A percentile compares a stretch with the other conserved stretches of the same genome.
These are phyloP conservation scores for Entomortierella chlamydospora DNA, from an alignment of 192 early-diverging fungal genomes.

Conservation along the genomic window DNA sequence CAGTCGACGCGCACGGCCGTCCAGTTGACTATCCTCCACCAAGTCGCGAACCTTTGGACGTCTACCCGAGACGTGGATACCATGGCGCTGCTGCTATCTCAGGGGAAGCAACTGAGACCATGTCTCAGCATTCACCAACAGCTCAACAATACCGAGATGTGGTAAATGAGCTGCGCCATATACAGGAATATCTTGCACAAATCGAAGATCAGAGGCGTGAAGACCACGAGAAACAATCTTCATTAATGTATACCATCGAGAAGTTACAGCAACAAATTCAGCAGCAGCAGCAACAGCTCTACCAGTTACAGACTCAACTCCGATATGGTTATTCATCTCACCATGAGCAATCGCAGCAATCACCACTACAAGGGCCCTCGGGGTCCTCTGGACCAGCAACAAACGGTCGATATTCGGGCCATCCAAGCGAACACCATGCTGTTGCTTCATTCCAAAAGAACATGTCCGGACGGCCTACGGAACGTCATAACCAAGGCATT, in stretches of 20 bases:
- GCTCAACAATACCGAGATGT: slow-evolving; percentile 34
- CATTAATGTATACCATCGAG: slow-evolving; percentile 34
- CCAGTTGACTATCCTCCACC: not conserved
- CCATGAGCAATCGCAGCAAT: not conserved
- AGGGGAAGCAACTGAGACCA: not conserved
- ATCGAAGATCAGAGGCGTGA: slow-evolving; percentile 33
- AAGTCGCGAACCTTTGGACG: not conserved
- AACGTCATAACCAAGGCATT: slow-evolving; percentile 9
- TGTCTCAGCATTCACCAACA: not conserved
- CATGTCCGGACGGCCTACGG: not conserved
- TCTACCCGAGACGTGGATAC: not conserved
- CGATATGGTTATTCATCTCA: slow-evolving; percentile 19
- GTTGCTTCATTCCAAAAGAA: not conserved
- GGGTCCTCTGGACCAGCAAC: slow-evolving; percentile 5
- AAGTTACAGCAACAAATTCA: slow-evolving; percentile 40
- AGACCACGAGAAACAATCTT: slow-evolving; percentile 19
- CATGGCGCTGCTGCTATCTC: not conserved
- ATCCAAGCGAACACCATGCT: not conserved
- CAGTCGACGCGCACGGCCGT: slow-evolving; percentile 3
- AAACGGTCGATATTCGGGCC: slow-evolving; percentile 6
- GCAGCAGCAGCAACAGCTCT: slow-evolving; percentile 43
- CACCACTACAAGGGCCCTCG: slow-evolving; percentile 4
- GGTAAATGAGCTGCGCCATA: slow-evolving; percentile 22
- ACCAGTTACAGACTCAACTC: slow-evolving; percentile 36
- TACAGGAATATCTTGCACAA: slow-evolving; percentile 28